Percentiles rank a stretch among this genome's conserved stretches.
Conservation (phyloP, 2,329 filamentous ascomycete species). For the Epichloe elymi region DNA sequence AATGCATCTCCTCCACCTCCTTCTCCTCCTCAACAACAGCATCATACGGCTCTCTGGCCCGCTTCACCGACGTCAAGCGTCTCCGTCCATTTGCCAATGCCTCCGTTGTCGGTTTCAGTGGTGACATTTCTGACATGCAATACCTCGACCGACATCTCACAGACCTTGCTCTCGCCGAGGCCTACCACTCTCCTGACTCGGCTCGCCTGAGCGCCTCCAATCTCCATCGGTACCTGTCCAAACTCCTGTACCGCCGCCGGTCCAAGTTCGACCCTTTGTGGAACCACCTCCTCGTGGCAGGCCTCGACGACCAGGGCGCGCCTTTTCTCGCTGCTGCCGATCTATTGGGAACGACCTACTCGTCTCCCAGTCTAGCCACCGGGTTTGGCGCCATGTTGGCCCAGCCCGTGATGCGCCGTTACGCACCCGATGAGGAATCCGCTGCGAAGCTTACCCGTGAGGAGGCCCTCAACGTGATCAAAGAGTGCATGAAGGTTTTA, state of each 20-base stretch:
- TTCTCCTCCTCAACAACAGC: constrained; percentile 36
- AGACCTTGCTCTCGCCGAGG: constrained; percentile 77
- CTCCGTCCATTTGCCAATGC: constrained; percentile 77
- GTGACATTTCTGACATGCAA: constrained; percentile 98
- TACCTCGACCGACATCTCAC: constrained; percentile 86
- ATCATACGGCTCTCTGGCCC: constrained; percentile 91
- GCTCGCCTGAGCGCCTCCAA: constrained; percentile 71
- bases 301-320: constrained; percentile 63
- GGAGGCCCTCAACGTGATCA: constrained; percentile 65
- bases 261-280: constrained; percentile 94
- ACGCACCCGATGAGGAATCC: constrained; percentile 73
- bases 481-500: constrained; percentile 95
- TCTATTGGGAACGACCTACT: constrained; percentile 85
- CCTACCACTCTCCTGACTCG: constrained; percentile 46
- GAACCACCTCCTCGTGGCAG: constrained; percentile 89
- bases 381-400: constrained; percentile 90
- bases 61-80: constrained; percentile 94
- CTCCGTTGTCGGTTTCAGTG: constrained; percentile 83
- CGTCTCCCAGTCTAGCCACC: constrained; percentile 76
- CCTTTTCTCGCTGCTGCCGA: constrained; percentile 90
- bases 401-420: constrained; percentile 74
- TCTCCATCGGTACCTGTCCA: constrained; percentile 90
- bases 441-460: constrained; percentile 61
- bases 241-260: constrained; percentile 90
- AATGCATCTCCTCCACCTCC: not conserved